Conservation (phyloP, 768 basidiomycete genomes). For the Mrakia gelida region DNA sequence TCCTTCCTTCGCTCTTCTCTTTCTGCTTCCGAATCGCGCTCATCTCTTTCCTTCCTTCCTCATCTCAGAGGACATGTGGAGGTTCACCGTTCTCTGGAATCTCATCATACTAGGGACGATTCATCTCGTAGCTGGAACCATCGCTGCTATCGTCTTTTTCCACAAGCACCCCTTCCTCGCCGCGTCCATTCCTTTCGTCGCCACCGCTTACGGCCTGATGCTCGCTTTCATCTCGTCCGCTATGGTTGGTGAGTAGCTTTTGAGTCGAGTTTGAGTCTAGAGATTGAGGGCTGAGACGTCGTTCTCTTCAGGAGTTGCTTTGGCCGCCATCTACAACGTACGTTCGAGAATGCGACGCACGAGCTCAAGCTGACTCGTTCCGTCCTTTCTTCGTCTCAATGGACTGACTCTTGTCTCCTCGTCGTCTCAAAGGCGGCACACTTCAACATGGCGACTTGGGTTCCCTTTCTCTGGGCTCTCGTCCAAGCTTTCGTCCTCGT, state of each 20-base stretch:
- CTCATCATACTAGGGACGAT: not conserved
- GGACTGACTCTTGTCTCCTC: too few species aligned
- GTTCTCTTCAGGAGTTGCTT: not conserved
- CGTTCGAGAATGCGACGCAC: not conserved
- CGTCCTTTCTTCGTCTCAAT: not conserved
- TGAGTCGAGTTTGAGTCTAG: too few species aligned
- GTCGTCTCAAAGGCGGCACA: not conserved
- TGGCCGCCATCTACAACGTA: not conserved
- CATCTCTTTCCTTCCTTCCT: not conserved
- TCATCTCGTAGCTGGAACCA: not conserved
- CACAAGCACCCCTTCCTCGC: not conserved
- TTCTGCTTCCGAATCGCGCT: not conserved
- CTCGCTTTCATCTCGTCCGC: not conserved
- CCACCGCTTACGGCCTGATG: not conserved
- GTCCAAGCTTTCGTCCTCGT: not conserved
- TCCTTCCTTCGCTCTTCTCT: not conserved
- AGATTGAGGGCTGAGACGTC: too few species aligned
- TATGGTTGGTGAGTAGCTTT: not conserved
- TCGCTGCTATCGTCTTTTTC: not conserved
- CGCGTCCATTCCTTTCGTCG: not conserved
- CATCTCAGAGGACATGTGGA: not conserved
- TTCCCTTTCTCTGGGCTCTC: not conserved
- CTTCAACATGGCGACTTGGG: not conserved
- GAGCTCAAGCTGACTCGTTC: not conserved
- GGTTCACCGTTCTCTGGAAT: not conserved